Evolutionary conservation across 164 flowering plant species (phyloP), one percentile per base, ranked within the genome.

Genomic region (Annona squamosa): DNA sequence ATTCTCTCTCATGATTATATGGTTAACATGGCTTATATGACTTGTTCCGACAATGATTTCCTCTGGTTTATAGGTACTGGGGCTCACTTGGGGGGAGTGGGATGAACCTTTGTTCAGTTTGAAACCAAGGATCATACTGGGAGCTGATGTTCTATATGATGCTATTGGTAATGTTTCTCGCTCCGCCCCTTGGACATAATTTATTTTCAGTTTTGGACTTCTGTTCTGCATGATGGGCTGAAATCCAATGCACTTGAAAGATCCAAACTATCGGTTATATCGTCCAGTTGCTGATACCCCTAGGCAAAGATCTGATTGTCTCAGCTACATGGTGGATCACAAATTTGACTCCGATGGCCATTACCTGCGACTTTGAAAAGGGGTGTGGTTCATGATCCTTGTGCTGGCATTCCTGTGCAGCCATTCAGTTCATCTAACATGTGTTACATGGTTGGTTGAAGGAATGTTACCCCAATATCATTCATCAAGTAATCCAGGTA

Each of bases 31-130:
- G 4, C 4, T 43, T 46, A 13, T 42, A 42, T 43, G 47, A 42
- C 17, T 66, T 66, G 17, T 42, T 66, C n/a, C 42, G 16, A 3
- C 42, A 18, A 61, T 71, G 5, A 12, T 64, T 26, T 9, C 45
- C 12, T 46, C 46, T 70, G n/a, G 76, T 61, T 66, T 84, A 72
- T 75, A 94, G 98, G 82, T 91, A 46, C 19, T 85, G 71, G 98
- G 99, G 46, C 84, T 94, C 68, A 91, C 89, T 18, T 94, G 97
- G 98, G 99, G 99, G 66, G 84, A 91, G 19, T 94, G 98, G 98
- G 97, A 91, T 79, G 86, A 71, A 68, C 77, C 85, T 45, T 73
- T 88, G 19, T 90, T 92, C 78, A 75, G 65, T 73, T 81, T 92
- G 73, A 73, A 70, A 52, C 98, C 99, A 4, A 82, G 83, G 10